Evolutionary conservation across 176 grass and related monocot genomes (phyloP).

Genomic region (Phoenix roebelenii): DNA sequence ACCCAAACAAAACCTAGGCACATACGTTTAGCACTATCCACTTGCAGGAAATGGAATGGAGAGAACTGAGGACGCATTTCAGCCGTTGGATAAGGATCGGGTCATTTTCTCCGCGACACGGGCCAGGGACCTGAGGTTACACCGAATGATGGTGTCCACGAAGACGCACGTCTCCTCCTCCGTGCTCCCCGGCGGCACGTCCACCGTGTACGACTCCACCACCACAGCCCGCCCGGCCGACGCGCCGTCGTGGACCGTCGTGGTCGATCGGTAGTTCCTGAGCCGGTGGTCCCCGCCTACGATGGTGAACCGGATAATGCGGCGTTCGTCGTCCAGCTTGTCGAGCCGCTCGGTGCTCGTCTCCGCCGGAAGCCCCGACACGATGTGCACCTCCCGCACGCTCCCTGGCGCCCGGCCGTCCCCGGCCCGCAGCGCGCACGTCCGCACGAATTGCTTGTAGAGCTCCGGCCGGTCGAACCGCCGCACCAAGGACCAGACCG

Average conservation of each 20-base stretch:
- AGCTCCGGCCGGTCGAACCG: constrained; percentile 4
- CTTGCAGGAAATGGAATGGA: too few species aligned
- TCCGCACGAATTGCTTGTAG: neutral
- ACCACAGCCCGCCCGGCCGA: constrained; percentile 1
- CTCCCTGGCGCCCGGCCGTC: constrained; percentile 1
- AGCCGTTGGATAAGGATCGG: too few species aligned
- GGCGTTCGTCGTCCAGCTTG: constrained; percentile 1
- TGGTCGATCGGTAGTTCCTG: constrained; percentile 6
- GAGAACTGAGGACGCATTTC: too few species aligned
- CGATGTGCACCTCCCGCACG: constrained; percentile 2
- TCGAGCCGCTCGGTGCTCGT: constrained; percentile 12
- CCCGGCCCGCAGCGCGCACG: neutral
- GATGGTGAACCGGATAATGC: constrained; percentile 5
- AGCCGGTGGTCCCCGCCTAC: constrained; percentile 11
- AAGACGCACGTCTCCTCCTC: constrained; percentile 2
- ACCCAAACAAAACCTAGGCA: too few species aligned
- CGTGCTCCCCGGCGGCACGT: constrained; percentile 10
- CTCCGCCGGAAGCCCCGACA: constrained; percentile 4
- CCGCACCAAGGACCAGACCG: constrained; percentile 5
- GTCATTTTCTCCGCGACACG: too few species aligned
- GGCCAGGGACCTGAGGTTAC: too few species aligned
- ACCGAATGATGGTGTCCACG: constrained; percentile 2
- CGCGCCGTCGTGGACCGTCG: neutral
- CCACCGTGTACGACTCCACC: constrained; percentile 11
- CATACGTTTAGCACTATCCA: too few species aligned